Conservation (phyloP, 139 green algal genomes). For the Picochlorum sp. region DNA sequence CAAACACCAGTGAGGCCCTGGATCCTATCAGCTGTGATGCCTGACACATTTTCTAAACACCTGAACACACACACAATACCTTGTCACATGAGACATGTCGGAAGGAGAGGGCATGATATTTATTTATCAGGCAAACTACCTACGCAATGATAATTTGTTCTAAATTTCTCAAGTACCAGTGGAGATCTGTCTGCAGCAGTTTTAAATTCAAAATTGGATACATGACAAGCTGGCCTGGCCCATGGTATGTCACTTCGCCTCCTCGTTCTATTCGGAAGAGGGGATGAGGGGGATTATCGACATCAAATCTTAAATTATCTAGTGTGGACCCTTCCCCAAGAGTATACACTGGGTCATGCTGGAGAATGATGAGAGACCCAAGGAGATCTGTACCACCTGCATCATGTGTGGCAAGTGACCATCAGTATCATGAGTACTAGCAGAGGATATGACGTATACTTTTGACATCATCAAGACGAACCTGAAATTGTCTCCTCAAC, state of each 20-base stretch:
- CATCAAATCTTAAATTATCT: constrained; percentile 59
- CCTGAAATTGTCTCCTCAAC: constrained; percentile 10
- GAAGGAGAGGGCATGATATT: not conserved
- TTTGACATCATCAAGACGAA: not conserved
- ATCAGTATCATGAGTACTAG: too few relatives aligned
- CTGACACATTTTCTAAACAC: constrained; percentile 33
- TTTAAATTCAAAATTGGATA: constrained; percentile 70
- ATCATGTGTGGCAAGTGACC: not conserved
- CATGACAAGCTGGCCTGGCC: constrained; percentile 68
- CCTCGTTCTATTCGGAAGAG: constrained; percentile 61
- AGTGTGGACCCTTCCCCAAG: constrained; percentile 46
- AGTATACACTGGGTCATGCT: constrained; percentile 71
- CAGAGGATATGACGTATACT: not conserved
- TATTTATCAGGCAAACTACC: constrained; percentile 1
- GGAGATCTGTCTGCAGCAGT: constrained; percentile 42
- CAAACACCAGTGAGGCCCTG: constrained; percentile 70
- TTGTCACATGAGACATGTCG: not conserved
- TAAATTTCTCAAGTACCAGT: constrained; percentile 66
- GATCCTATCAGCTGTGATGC: constrained; percentile 40
- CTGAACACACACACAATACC: not conserved
- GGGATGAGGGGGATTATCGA: constrained; percentile 30
- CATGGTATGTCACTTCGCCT: constrained; percentile 74
- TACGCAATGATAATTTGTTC: constrained; percentile 46
- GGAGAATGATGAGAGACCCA: constrained; percentile 44
- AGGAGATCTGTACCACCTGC: not conserved